Evolutionary conservation across 495 filamentous ascomycete genomes (phyloP).

Genomic region (Aspergillus sparsus): DNA sequence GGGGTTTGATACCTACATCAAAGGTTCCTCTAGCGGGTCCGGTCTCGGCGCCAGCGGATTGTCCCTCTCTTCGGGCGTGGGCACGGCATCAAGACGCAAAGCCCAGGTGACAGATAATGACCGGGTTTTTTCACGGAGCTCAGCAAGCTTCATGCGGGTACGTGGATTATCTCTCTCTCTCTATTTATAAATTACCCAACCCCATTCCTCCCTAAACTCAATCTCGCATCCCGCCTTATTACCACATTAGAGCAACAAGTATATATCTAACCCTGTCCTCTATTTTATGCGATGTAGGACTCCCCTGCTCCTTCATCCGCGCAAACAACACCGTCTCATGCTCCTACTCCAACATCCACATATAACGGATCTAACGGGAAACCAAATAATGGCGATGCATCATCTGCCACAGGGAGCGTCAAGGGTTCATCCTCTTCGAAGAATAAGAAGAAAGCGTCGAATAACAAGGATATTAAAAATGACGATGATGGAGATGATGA

Average conservation of each 20-base stretch:
- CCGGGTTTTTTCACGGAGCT: conserved; percentile 54
- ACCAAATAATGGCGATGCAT: conserved; percentile 32
- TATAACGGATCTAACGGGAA: conserved; percentile 37
- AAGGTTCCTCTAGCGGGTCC: conserved; percentile 60
- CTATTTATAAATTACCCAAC: neutral
- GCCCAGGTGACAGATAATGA: conserved; percentile 50
- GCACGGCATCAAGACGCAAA: conserved; percentile 43
- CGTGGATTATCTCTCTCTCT: conserved; percentile 16
- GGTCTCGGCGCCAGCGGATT: conserved; percentile 37
- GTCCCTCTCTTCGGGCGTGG: conserved; percentile 46
- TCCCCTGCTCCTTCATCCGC: conserved; percentile 50
- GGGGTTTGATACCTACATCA: conserved; percentile 97
- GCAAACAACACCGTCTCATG: conserved; percentile 53
- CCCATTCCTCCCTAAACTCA: too few relatives aligned
- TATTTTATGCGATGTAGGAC: conserved; percentile 32
- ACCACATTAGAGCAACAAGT: too few relatives aligned
- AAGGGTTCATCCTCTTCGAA: conserved; percentile 39
- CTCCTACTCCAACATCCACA: conserved; percentile 50
- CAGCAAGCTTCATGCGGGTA: conserved; percentile 54
- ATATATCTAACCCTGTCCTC: too few relatives aligned
- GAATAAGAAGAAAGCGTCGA: conserved; percentile 46
- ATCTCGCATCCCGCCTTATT: too few relatives aligned
- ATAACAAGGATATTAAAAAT: conserved; percentile 16
- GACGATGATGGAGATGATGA: conserved; percentile 49
- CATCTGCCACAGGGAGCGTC: conserved; percentile 30